phyloP scores from a whole-genome alignment of 139 green algal genomes.

The Diplosphaera chodatii region DNA sequence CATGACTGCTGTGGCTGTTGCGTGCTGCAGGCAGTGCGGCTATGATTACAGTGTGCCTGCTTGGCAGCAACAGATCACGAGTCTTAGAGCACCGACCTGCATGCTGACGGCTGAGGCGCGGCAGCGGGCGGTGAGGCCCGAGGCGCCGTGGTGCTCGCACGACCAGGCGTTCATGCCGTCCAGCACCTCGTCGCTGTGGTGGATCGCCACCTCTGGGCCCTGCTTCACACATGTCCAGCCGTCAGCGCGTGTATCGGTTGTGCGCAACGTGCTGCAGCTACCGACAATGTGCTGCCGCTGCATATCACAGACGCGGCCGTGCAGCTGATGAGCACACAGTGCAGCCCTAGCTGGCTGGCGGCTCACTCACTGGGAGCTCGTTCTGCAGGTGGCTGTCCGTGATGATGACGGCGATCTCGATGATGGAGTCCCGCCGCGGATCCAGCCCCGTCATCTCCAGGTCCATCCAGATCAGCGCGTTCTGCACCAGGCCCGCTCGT shows the following conservation, averaged over 20 bases:
- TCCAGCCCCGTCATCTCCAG: conserved; percentile 91
- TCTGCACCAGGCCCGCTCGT: neutral
- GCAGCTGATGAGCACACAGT: too few relatives aligned
- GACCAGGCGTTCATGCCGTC: conserved; percentile 92
- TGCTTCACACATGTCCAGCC: too few relatives aligned
- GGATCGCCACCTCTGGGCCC: conserved; percentile 80
- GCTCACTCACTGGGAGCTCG: conserved; percentile 40
- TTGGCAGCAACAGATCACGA: too few relatives aligned
- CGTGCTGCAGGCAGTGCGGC: too few relatives aligned
- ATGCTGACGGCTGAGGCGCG: conserved; percentile 34
- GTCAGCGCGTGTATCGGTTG: too few relatives aligned
- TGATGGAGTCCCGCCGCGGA: conserved; percentile 75
- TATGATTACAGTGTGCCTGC: too few relatives aligned
- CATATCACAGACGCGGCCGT: too few relatives aligned
- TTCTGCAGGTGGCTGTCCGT: conserved; percentile 67
- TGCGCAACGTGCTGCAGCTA: too few relatives aligned
- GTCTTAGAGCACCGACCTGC: too few relatives aligned
- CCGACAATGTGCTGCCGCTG: too few relatives aligned
- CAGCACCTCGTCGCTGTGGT: conserved; percentile 76
- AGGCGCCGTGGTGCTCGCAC: conserved; percentile 73
- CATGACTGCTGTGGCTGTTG: too few relatives aligned
- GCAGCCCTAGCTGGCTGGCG: neutral
- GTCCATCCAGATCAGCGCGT: conserved; percentile 79
- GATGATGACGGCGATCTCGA: conserved; percentile 87
- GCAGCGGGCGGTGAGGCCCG: conserved; percentile 37